phyloP scores from a whole-genome alignment of 495 filamentous ascomycete species.

The Aspergillus asperescens region DNA sequence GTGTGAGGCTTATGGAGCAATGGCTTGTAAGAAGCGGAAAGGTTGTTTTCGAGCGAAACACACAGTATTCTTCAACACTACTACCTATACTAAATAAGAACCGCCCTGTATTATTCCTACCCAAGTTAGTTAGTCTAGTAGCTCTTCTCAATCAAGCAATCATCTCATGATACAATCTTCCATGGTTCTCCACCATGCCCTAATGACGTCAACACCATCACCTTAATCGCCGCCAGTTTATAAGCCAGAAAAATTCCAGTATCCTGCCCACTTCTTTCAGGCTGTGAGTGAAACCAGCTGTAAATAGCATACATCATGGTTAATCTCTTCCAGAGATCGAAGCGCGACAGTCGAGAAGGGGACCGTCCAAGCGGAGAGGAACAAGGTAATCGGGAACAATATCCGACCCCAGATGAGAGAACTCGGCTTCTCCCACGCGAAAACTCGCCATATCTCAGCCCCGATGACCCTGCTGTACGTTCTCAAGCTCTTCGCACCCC shows the following conservation, averaged over 20 bases:
- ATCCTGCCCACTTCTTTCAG: not conserved
- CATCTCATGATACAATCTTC: too few relatives aligned
- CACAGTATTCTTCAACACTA: too few relatives aligned
- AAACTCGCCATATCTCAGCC: conserved; percentile 64
- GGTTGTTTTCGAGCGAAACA: too few relatives aligned
- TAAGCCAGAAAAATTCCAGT: not conserved
- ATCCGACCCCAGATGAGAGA: conserved; percentile 55
- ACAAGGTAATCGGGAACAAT: conserved; percentile 17
- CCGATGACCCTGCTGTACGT: conserved; percentile 86
- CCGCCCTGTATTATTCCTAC: too few relatives aligned
- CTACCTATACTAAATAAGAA: too few relatives aligned
- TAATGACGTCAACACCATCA: conserved; percentile 11
- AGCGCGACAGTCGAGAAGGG: conserved; percentile 7
- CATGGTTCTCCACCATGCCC: too few relatives aligned
- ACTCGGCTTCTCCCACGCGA: conserved; percentile 64
- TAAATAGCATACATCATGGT: conserved; percentile 28
- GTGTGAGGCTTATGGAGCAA: too few relatives aligned
- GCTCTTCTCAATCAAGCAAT: too few relatives aligned
- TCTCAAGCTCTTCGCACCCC: not conserved
- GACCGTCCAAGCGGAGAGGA: conserved; percentile 18
- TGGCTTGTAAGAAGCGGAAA: too few relatives aligned
- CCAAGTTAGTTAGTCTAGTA: too few relatives aligned
- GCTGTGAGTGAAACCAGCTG: not conserved
- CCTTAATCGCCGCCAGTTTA: not conserved
- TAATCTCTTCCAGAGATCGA: conserved; percentile 41